phyloP scores from a whole-genome alignment of 768 basidiomycete genomes.

The Suillus variegatus region DNA sequence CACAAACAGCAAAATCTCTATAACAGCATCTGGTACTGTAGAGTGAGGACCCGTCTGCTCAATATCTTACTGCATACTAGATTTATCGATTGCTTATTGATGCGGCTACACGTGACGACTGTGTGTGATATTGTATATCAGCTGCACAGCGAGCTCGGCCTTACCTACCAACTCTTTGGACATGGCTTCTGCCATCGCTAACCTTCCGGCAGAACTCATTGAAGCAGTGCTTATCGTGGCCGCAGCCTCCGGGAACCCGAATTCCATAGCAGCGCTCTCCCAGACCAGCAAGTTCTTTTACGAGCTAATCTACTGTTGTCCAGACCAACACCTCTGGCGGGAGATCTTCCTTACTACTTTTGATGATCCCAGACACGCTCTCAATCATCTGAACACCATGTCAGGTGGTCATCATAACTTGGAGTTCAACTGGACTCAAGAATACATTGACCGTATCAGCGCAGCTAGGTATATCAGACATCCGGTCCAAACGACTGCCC shows the following conservation, averaged over 20 bases:
- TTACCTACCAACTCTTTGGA: not conserved
- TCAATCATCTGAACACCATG: slow-evolving; percentile 25
- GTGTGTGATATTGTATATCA: not conserved
- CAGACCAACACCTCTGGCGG: slow-evolving; percentile 46
- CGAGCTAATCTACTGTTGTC: slow-evolving; percentile 35
- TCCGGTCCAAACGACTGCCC: too few relatives aligned
- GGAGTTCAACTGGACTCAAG: slow-evolving; percentile 24
- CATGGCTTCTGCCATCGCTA: not conserved
- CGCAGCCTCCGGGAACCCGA: slow-evolving; percentile 24
- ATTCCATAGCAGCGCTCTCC: slow-evolving; percentile 37
- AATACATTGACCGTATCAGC: slow-evolving; percentile 25
- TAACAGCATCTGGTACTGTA: slow-evolving; percentile 56
- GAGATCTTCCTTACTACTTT: slow-evolving; percentile 48
- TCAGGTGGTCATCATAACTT: slow-evolving; percentile 12
- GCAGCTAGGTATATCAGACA: slow-evolving; percentile 21
- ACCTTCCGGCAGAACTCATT: slow-evolving; percentile 42
- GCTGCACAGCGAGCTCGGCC: not conserved
- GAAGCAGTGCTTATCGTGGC: slow-evolving; percentile 37
- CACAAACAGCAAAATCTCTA: slow-evolving; percentile 44
- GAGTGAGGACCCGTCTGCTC: slow-evolving; percentile 21
- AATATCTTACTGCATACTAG: not conserved
- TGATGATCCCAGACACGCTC: slow-evolving; percentile 48
- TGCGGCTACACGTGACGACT: not conserved
- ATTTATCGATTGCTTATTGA: not conserved
- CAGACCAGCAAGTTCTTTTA: slow-evolving; percentile 38